Percentiles rank a stretch among this genome's conserved stretches.
These are phyloP conservation scores for Helotiales sp. DNA, from an alignment of 2,329 filamentous ascomycete species.

Conservation along the genomic window DNA sequence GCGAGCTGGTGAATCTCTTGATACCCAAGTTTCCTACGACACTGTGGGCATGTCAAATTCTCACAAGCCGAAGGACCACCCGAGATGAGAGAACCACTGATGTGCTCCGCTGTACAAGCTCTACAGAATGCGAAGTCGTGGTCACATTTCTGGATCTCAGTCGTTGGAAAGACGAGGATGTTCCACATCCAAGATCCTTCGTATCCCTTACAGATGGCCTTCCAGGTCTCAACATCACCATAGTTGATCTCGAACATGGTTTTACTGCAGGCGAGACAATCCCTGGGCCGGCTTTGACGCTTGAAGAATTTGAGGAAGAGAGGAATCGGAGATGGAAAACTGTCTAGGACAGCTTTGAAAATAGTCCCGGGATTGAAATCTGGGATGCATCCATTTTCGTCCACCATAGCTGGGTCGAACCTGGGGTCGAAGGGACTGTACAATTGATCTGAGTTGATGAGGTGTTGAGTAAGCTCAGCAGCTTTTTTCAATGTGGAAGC, in stretches of 20 bases:
- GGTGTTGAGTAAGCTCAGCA: constrained; percentile 3
- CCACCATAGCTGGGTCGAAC: constrained; percentile 9
- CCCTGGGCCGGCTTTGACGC: constrained; percentile 4
- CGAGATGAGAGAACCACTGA: constrained; percentile 1
- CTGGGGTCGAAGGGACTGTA: constrained; percentile 14
- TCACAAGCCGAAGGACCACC: constrained; percentile 13
- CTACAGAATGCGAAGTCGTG: constrained; percentile 16
- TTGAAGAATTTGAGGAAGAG: constrained; percentile 12
- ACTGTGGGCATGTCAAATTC: constrained; percentile 13
- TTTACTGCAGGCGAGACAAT: constrained; percentile 14
- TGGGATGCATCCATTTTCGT: constrained; percentile 16
- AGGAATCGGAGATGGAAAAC: constrained; percentile 4
- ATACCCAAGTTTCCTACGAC: constrained; percentile 6
- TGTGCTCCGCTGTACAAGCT: constrained; percentile 12
- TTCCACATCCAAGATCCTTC: constrained; percentile 15
- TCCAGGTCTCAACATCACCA: constrained; percentile 7
- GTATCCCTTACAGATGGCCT: constrained; percentile 2
- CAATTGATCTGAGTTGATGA: constrained; percentile 7
- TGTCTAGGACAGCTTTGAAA: constrained; percentile 4
- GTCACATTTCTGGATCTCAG: constrained; percentile 13
- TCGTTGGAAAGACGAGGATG: constrained; percentile 16
- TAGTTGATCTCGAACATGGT: constrained; percentile 16
- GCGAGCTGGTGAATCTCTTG: constrained; percentile 14
- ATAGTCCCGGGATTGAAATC: constrained; percentile 12
- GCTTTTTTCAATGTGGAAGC: constrained; percentile 1